Evolutionary conservation across 495 filamentous ascomycete genomes (phyloP).

Genomic region (Astrocystis sublimbata): DNA sequence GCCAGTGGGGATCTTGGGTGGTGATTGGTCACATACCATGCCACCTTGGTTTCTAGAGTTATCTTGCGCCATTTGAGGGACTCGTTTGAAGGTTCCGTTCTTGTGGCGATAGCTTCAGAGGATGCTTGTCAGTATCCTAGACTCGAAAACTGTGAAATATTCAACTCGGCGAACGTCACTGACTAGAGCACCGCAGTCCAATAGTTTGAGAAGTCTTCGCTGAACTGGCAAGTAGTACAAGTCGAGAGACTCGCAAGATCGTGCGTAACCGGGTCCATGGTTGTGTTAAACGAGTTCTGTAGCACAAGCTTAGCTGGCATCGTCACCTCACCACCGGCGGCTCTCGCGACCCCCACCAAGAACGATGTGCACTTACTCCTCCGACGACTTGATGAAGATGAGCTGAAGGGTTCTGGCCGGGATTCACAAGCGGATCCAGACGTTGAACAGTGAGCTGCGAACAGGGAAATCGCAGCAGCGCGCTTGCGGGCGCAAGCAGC

Average conservation of each 20-base stretch:
- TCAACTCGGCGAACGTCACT: neutral
- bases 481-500: constrained; percentile 45
- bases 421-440: constrained; percentile 44
- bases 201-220: constrained; percentile 46
- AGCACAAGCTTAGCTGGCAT: too few relatives aligned
- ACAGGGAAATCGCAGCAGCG: constrained; percentile 47
- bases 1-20: too few relatives aligned
- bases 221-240: constrained; percentile 44
- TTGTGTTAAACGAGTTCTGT: constrained; percentile 38
- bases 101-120: constrained; percentile 29
- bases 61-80: constrained; percentile 44
- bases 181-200: constrained; percentile 45
- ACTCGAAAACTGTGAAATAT: too few relatives aligned
- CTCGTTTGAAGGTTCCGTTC: constrained; percentile 42
- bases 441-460: constrained; percentile 48
- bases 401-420: constrained; percentile 38
- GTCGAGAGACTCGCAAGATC: constrained; percentile 39
- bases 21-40: constrained; percentile 37
- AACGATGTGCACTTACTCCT: constrained; percentile 52
- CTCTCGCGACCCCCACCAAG: neutral
- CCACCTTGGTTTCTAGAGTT: constrained; percentile 44
- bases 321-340: neutral
- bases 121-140: neutral
- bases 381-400: constrained; percentile 50
- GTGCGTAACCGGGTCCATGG: constrained; percentile 37